Evolutionary conservation across 768 basidiomycete species (phyloP), one percentile per base, ranked within the genome.

Genomic region (Leucosporidium yakuticum): DNA sequence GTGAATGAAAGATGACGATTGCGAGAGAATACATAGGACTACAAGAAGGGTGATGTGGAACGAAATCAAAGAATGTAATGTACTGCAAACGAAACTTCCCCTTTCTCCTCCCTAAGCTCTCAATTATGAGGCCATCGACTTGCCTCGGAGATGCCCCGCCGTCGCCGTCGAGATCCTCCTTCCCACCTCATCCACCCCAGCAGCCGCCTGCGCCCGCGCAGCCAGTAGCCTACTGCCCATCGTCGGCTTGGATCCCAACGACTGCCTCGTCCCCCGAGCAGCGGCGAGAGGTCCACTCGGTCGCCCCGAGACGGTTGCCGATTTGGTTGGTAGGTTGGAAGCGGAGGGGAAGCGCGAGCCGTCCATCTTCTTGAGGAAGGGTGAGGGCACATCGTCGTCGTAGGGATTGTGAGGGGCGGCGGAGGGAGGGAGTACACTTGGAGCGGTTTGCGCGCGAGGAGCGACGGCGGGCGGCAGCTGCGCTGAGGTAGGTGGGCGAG

Each of bases 321-420:
- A 17, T 21, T 25, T 21, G 48, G 48, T 21, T 9, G 48, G 29
- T 5, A 29, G 20, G 27, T 1, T 23, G 31, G 60, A 12, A 2
- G 48, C 48, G 2, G 31, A 20, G 3, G 60, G 60, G 60, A 61
- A 61, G 27, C 60, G 48, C n/a, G 48, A 34, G 21, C 31, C 60
- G 49, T 61, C 60, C 21, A 62, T 61, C 53, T 73, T 73, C 63
- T 73, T 73, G 17, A 73, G 44, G 63, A 69, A 73, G 2, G 71
- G 71, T 1, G 62, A 64, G 12, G 71, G 71, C 36, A 73, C 49
- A 55, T 73, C 71, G 63, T 73, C 71, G 59, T 67, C 66, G 39
- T 44, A 60, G 59, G 17, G 39, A 36, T 32, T 48, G 54, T 39
- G 20, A 55, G 1, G 19, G 62, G 27, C 17, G 54, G 27, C 27